Evolutionary conservation across 371 early-diverging fungal species (phyloP).

Genomic region (Syncephalis plumigaleata): DNA sequence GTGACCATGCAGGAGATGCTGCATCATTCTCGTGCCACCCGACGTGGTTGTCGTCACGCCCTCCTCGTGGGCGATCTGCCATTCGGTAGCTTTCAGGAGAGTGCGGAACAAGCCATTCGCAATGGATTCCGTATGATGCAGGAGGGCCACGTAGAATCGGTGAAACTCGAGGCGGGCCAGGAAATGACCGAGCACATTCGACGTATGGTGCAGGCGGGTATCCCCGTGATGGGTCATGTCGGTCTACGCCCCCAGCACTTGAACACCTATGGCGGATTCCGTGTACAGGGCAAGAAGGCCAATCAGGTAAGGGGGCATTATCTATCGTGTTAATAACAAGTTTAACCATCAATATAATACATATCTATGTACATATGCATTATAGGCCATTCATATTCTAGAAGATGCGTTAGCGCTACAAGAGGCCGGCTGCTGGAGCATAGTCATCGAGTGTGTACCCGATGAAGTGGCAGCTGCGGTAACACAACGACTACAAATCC

Average conservation of each 20-base stretch:
- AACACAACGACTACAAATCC: slow-evolving; percentile 53
- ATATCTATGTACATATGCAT: too few relatives aligned
- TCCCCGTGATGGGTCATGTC: slow-evolving; percentile 86
- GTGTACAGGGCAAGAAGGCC: slow-evolving; percentile 80
- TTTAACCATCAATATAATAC: too few relatives aligned
- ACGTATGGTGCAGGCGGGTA: slow-evolving; percentile 59
- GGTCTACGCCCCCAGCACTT: slow-evolving; percentile 91
- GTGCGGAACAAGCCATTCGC: slow-evolving; percentile 49
- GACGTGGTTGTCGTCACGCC: slow-evolving; percentile 52
- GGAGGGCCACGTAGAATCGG: slow-evolving; percentile 84
- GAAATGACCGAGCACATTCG: slow-evolving; percentile 62
- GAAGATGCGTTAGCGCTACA: slow-evolving; percentile 80
- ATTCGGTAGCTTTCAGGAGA: slow-evolving; percentile 78
- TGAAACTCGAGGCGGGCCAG: slow-evolving; percentile 88
- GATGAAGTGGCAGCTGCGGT: slow-evolving; percentile 66
- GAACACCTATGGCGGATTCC: slow-evolving; percentile 72
- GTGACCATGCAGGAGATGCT: slow-evolving; percentile 90
- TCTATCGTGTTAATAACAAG: too few relatives aligned
- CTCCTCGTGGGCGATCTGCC: slow-evolving; percentile 83
- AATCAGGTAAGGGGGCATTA: slow-evolving; percentile 27
- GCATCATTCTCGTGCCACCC: slow-evolving; percentile 82
- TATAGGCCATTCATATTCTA: slow-evolving; percentile 43
- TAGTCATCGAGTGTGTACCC: slow-evolving; percentile 92
- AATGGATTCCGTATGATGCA: slow-evolving; percentile 63
- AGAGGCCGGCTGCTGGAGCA: slow-evolving; percentile 75